These are phyloP conservation scores for Diphasiastrum complanatum DNA, from an alignment of 83 land plant species.

Conservation along the genomic window DNA sequence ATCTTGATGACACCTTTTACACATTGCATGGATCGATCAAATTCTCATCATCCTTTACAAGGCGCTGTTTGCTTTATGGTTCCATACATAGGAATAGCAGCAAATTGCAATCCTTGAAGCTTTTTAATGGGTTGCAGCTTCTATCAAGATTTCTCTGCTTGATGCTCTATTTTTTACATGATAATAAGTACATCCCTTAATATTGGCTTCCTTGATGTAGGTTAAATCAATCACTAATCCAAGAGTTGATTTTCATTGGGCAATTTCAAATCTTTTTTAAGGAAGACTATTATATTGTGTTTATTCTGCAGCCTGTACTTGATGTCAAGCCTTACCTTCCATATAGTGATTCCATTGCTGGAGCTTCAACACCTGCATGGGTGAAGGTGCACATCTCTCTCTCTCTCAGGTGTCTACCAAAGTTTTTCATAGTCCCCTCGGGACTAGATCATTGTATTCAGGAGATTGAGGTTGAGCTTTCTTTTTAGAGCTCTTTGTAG, in stretches of 20 bases:
- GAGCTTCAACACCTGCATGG: slow-evolving; percentile 81
- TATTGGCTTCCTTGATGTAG: too few species aligned
- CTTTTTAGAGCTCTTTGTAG: too few species aligned
- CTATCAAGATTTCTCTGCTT: too few species aligned
- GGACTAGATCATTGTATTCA: background rate
- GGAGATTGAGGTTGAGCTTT: too few species aligned
- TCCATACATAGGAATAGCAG: too few species aligned
- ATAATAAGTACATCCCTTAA: too few species aligned
- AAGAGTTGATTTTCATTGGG: background rate
- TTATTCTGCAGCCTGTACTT: slow-evolving; percentile 81
- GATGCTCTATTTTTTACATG: too few species aligned
- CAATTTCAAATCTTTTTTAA: background rate
- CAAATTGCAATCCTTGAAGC: too few species aligned
- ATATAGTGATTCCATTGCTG: slow-evolving; percentile 68
- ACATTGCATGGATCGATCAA: too few species aligned
- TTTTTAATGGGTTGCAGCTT: too few species aligned
- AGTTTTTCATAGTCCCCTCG: background rate
- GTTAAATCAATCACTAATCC: background rate
- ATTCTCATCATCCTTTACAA: too few species aligned
- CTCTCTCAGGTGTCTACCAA: background rate
- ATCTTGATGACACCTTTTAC: background rate
- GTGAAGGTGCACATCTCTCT: slow-evolving; percentile 44
- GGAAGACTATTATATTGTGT: background rate
- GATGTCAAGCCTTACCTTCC: slow-evolving; percentile 97
- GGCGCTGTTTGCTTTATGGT: too few species aligned